Conservation (phyloP, 768 basidiomycete species). For the Termitomyces sp. region DNA sequence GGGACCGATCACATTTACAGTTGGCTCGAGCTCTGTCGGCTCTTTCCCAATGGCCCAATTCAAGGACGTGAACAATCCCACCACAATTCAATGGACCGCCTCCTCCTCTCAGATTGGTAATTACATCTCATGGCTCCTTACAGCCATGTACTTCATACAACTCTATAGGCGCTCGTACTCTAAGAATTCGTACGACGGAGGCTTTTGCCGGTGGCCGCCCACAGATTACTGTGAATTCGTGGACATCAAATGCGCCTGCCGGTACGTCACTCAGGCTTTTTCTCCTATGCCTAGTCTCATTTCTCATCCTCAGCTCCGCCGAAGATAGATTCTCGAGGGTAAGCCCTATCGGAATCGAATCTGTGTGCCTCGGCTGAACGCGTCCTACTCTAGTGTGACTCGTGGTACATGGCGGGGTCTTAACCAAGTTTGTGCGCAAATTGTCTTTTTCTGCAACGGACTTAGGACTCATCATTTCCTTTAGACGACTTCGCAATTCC, state of each 20-base stretch:
- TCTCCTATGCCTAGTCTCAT: not conserved
- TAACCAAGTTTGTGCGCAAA: conserved; percentile 35
- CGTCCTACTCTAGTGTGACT: conserved; percentile 29
- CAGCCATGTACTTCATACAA: not conserved
- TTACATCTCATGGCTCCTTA: not conserved
- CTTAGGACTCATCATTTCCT: not conserved
- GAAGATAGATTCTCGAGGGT: conserved; percentile 38
- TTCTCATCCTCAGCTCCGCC: conserved; percentile 25
- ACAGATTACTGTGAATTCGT: conserved; percentile 36
- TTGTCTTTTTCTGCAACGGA: not conserved
- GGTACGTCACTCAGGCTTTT: conserved; percentile 16
- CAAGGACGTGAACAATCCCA: conserved; percentile 37
- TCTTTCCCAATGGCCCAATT: conserved; percentile 50
- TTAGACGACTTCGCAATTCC: conserved; percentile 37
- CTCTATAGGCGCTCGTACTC: conserved; percentile 33
- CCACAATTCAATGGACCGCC: conserved; percentile 35
- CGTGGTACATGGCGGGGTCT: conserved; percentile 46
- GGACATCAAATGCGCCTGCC: conserved; percentile 33
- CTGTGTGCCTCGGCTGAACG: not conserved
- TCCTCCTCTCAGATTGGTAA: conserved; percentile 36
- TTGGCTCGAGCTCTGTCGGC: conserved; percentile 30
- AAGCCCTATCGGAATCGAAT: conserved; percentile 1
- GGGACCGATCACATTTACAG: conserved; percentile 40
- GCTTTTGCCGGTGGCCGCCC: conserved; percentile 45
- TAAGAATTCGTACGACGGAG: conserved; percentile 38